Evolutionary conservation across 352 stramenopile genomes (phyloP).

Genomic region (Globisporangium camurandrum): DNA sequence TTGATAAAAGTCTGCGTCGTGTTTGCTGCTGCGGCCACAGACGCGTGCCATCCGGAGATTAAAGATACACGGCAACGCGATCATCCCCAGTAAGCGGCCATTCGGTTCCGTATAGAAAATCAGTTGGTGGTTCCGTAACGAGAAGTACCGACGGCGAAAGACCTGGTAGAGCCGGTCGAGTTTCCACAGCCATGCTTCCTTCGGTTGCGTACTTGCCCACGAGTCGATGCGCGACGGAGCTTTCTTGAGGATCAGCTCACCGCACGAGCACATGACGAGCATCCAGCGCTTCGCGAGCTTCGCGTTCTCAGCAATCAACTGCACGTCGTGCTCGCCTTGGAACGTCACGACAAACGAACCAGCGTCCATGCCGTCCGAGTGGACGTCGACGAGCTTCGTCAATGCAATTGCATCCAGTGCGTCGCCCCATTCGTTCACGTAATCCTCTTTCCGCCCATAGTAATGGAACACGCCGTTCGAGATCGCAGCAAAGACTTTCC

Average conservation of each 20-base stretch:
- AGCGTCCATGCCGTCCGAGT: slow-evolving; percentile 62
- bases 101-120: slow-evolving; percentile 69
- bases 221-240: slow-evolving; percentile 45
- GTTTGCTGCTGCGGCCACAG: slow-evolving; percentile 48
- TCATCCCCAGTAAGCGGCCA: slow-evolving; percentile 61
- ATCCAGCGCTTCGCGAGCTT: slow-evolving; percentile 80
- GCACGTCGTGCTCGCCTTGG: slow-evolving; percentile 58
- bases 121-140: slow-evolving; percentile 76
- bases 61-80: slow-evolving; percentile 77
- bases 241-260: slow-evolving; percentile 70
- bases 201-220: slow-evolving; percentile 71
- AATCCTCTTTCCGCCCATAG: slow-evolving; percentile 76
- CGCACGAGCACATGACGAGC: slow-evolving; percentile 85
- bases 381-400: slow-evolving; percentile 68
- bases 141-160: slow-evolving; percentile 77
- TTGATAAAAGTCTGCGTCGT: slow-evolving; percentile 70
- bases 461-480: slow-evolving; percentile 83
- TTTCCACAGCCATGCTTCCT: slow-evolving; percentile 86
- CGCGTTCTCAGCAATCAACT: slow-evolving; percentile 58
- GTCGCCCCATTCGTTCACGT: slow-evolving; percentile 79
- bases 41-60: slow-evolving; percentile 79
- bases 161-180: slow-evolving; percentile 82
- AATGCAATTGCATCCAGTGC: slow-evolving; percentile 76
- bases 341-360: slow-evolving; percentile 77
- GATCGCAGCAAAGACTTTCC: slow-evolving; percentile 66